phyloP scores from a whole-genome alignment of 306 rosid species.

The Fragaria nilgerrensis region DNA sequence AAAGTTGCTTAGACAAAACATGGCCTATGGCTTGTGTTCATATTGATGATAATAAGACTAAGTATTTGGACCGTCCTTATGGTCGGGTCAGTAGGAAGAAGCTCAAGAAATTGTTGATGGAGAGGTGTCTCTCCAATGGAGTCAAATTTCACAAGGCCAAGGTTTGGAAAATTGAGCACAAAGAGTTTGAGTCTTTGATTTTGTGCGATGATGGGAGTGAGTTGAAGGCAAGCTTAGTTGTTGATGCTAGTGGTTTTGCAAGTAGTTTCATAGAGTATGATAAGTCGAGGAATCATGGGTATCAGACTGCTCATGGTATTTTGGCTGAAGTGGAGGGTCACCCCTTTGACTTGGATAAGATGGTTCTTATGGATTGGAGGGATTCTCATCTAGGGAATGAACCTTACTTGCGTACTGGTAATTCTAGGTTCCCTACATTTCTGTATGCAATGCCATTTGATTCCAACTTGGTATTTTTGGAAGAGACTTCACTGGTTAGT shows the following conservation, averaged over 20 bases:
- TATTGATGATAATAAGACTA: conserved; percentile 46
- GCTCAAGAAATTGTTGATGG: conserved; percentile 47
- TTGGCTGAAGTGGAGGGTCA: conserved; percentile 74
- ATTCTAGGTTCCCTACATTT: conserved; percentile 65
- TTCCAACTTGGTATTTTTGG: conserved; percentile 68
- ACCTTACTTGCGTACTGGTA: conserved; percentile 50
- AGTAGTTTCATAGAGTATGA: conserved; percentile 43
- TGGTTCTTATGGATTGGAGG: conserved; percentile 70
- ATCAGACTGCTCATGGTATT: conserved; percentile 83
- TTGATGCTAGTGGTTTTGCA: conserved; percentile 84
- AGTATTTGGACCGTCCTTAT: conserved; percentile 64
- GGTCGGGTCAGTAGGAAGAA: conserved; percentile 62
- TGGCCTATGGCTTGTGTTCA: conserved; percentile 68
- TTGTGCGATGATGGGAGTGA: conserved; percentile 59
- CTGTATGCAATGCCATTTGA: conserved; percentile 89
- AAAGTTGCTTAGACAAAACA: conserved; percentile 64
- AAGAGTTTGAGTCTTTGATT: conserved; percentile 52
- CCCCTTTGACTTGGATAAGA: conserved; percentile 79
- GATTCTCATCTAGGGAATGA: conserved; percentile 78
- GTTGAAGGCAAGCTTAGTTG: conserved; percentile 59
- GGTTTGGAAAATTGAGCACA: conserved; percentile 58
- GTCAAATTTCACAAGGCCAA: conserved; percentile 66
- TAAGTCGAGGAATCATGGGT: conserved; percentile 55
- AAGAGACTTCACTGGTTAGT: conserved; percentile 84
- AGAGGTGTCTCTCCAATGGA: conserved; percentile 55